A percentile compares a stretch with the other conserved stretches of the same genome.
phyloP scores from a whole-genome alignment of 2,329 filamentous ascomycete species.

The Arthrobotrys sinensis region DNA sequence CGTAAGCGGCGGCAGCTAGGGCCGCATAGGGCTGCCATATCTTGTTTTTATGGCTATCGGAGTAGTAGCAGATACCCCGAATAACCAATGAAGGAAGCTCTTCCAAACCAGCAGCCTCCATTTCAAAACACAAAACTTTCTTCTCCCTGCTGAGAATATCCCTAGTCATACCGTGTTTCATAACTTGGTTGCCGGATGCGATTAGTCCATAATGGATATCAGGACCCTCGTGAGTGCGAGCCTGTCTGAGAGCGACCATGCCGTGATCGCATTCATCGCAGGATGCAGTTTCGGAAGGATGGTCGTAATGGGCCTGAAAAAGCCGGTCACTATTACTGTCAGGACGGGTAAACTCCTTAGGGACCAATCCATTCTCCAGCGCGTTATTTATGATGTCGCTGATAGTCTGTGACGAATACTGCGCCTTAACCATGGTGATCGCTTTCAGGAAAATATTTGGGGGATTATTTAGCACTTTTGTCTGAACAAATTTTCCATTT shows the following conservation, averaged over 20 bases:
- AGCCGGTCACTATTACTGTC: conserved; percentile 11
- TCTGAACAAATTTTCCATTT: conserved; percentile 15
- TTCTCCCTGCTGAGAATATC: neutral
- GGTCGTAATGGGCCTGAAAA: conserved; percentile 24
- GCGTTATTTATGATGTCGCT: neutral
- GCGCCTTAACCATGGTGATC: neutral
- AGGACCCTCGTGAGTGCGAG: neutral
- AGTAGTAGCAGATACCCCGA: conserved; percentile 28
- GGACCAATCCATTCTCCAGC: neutral
- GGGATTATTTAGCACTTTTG: conserved; percentile 17
- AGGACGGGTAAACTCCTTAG: neutral
- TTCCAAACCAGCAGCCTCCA: no score
- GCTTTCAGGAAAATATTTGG: conserved; percentile 25
- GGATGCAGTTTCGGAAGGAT: conserved; percentile 4
- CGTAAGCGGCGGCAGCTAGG: conserved; percentile 12
- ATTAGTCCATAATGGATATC: conserved; percentile 23
- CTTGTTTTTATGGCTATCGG: conserved; percentile 38
- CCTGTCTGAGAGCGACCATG: conserved; percentile 4
- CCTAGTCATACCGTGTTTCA: conserved; percentile 3
- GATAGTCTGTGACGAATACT: neutral
- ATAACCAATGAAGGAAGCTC: conserved; percentile 11
- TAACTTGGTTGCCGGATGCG: conserved; percentile 19
- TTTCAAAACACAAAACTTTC: conserved; percentile 12
- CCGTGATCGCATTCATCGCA: conserved; percentile 19
- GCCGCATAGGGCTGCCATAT: conserved; percentile 24